Evolutionary conservation across 805 yeast genomes (phyloP), one percentile per base, ranked within the genome.

Genomic region (Kodamaea hsintzibuensis): DNA sequence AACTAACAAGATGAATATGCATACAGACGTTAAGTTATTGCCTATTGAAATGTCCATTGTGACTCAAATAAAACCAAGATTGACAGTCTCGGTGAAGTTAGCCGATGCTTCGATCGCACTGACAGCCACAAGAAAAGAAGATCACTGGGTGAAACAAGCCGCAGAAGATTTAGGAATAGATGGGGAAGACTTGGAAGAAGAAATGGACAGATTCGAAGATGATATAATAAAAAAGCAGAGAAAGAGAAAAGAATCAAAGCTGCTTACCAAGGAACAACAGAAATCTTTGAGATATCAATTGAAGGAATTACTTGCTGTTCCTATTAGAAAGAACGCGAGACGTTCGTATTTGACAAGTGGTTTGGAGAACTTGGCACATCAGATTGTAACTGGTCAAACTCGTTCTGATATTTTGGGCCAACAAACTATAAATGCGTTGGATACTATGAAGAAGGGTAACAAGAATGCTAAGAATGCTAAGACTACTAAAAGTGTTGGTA

Each of bases 101-200:
- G 92, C 96, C 0, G 96, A 89, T 59, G 77, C 89, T 14, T 83
- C 82, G 40, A 74, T 85, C 13, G 81, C 86, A 1, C 70, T 82
- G 1, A 81, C 85, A 16, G 81, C 88, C 4, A 70, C 83, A 35
- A 77, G 76, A 39, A 88, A 86, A 62, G 95, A 91, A 59, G 84
- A 84, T 53, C 76, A 82, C 19, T 91, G 98, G 98, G 76, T 91
- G 55, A 81, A 83, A 55, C 84, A 90, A 64, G 98, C 97, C 0
- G 98, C 98, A 0, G 95, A 88, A 51, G 99, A 95, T 49, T 77
- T 95, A 53, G 99, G 96, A 7, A 71, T 92, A 40, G 97, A 89
- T 37, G 78, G 85, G 49, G 70, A 84, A 51, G 47, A 46, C 8
- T 50, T 50, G 22, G 54, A 51, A 22, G 74, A 81, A 44, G 75